Evolutionary conservation across 2,329 filamentous ascomycete genomes (phyloP).

Genomic region (Cryphonectria parasitica): DNA sequence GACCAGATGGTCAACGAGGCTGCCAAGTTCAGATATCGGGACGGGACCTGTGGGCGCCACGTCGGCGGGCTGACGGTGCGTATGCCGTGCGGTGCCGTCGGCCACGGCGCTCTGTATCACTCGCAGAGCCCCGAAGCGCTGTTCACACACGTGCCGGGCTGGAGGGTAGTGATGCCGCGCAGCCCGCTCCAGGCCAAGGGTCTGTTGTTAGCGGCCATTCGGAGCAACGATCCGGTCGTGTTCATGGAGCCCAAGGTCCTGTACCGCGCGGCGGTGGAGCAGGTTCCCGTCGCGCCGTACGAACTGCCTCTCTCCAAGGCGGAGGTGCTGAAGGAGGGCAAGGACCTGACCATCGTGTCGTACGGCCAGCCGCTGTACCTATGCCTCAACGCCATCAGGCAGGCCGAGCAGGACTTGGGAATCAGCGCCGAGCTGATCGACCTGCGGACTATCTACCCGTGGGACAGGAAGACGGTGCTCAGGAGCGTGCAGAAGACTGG

Average conservation of each 20-base stretch:
- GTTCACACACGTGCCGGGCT: constrained; percentile 84
- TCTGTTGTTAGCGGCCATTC: constrained; percentile 75
- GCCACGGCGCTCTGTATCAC: constrained; percentile 86
- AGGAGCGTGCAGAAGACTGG: constrained; percentile 87
- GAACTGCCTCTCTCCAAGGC: constrained; percentile 85
- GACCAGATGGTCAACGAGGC: constrained; percentile 80
- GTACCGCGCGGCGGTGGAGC: constrained; percentile 88
- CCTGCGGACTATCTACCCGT: constrained; percentile 85
- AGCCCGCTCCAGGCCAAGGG: constrained; percentile 90
- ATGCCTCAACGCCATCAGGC: constrained; percentile 75
- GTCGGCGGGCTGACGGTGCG: constrained; percentile 82
- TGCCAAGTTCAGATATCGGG: constrained; percentile 78
- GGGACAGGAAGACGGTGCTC: constrained; percentile 82
- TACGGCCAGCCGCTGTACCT: constrained; percentile 90
- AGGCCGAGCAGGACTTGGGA: constrained; percentile 74
- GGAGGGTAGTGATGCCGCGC: constrained; percentile 83
- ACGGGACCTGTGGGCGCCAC: constrained; percentile 59
- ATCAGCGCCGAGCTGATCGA: constrained; percentile 85
- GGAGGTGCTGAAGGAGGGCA: constrained; percentile 79
- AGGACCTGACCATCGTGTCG: constrained; percentile 80
- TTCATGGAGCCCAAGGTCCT: constrained; percentile 96
- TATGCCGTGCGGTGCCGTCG: constrained; percentile 89
- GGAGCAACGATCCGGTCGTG: constrained; percentile 82
- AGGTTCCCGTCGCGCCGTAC: constrained; percentile 81
- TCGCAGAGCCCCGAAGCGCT: constrained; percentile 87